These are phyloP conservation scores for Gliomastix tumulicola DNA, from an alignment of 2,329 filamentous ascomycete genomes.

Conservation along the genomic window DNA sequence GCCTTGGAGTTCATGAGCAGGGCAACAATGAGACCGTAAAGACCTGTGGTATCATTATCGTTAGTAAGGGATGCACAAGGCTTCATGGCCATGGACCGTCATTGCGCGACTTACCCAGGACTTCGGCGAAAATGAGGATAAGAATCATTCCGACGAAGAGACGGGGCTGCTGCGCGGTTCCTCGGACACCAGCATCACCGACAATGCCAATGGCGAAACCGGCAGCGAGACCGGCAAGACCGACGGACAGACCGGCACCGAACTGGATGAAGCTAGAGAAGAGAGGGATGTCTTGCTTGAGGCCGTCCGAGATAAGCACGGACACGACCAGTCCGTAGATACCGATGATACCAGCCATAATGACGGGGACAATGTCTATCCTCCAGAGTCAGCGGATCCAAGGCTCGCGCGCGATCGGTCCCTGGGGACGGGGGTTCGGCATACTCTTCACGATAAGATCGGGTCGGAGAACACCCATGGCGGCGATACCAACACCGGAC, in stretches of 20 bases:
- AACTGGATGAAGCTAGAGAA: slow-evolving; percentile 84
- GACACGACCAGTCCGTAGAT: slow-evolving; percentile 92
- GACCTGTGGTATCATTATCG: slow-evolving; percentile 58
- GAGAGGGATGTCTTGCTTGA: slow-evolving; percentile 65
- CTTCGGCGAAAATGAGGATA: slow-evolving; percentile 99
- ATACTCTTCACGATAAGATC: slow-evolving; percentile 99
- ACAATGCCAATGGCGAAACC: slow-evolving; percentile 85
- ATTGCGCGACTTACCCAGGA: slow-evolving; percentile 67
- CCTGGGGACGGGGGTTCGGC: slow-evolving; percentile 20
- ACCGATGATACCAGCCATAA: slow-evolving; percentile 99
- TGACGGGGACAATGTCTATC: slow-evolving; percentile 97
- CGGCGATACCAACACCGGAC: slow-evolving; percentile 96
- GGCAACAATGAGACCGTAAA: slow-evolving; percentile 97
- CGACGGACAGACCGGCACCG: slow-evolving; percentile 75
- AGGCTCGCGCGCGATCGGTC: background rate
- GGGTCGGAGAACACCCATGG: slow-evolving; percentile 96
- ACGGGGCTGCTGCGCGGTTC: slow-evolving; percentile 76
- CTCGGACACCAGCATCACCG: slow-evolving; percentile 81
- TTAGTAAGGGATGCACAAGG: no score
- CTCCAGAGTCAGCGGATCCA: background rate
- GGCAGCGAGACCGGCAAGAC: slow-evolving; percentile 75
- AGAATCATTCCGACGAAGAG: slow-evolving; percentile 97
- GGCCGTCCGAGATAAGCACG: slow-evolving; percentile 75
- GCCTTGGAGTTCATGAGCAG: slow-evolving; percentile 99
- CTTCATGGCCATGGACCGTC: no score